These are phyloP conservation scores for Microbotryum silenes-acaulis DNA, from an alignment of 1,284 basidiomycete genomes.

Conservation along the genomic window DNA sequence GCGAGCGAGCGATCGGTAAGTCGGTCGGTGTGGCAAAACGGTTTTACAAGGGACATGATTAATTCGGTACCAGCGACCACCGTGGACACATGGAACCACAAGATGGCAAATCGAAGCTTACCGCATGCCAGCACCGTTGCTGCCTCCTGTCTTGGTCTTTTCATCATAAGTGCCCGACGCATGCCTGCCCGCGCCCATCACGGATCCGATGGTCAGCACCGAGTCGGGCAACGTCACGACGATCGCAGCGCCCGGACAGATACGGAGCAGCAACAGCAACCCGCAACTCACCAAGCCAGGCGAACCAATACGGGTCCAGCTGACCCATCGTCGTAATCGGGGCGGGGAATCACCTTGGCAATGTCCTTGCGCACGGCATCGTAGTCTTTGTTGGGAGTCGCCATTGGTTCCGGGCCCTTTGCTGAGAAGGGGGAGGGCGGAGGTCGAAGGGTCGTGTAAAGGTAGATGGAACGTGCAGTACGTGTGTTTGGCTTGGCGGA, in stretches of 20 bases:
- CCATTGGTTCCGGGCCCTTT: neutral
- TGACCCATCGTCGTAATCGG: conserved; percentile 34
- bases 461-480: neutral
- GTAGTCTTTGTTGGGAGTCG: conserved; percentile 18
- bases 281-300: conserved; percentile 44
- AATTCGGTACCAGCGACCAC: neutral
- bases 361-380: conserved; percentile 29
- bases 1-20: neutral
- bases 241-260: too few species aligned
- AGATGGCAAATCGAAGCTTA: neutral
- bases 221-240: neutral
- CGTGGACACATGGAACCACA: neutral
- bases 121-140: conserved; percentile 84
- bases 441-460: neutral
- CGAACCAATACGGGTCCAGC: conserved; percentile 43
- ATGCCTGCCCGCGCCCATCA: conserved; percentile 4
- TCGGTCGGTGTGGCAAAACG: neutral
- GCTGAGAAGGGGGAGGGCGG: neutral
- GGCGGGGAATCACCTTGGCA: conserved; percentile 18
- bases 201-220: neutral
- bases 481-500: neutral
- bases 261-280: neutral
- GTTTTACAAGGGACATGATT: neutral
- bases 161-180: conserved; percentile 44
- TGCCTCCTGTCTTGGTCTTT: conserved; percentile 72